A percentile compares a stretch with the other conserved stretches of the same genome.
These are phyloP conservation scores for Jatropha curcas DNA, from an alignment of 345 rosid genomes.

Conservation along the genomic window DNA sequence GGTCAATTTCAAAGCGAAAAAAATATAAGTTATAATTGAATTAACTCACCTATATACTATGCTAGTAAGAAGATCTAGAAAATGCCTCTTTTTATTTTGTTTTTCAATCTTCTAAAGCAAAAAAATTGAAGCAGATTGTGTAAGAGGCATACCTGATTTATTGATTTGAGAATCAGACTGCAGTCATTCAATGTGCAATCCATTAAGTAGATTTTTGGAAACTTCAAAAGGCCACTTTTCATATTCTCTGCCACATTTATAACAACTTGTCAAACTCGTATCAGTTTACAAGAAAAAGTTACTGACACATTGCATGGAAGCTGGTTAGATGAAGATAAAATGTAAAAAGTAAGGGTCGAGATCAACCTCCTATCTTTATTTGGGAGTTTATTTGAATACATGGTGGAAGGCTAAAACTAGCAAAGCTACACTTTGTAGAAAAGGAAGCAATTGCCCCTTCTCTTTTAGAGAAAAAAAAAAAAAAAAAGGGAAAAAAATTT, in stretches of 20 bases:
- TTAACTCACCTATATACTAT: no score
- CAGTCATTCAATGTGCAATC: conserved; percentile 95
- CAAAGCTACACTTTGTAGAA: no score
- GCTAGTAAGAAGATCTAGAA: no score
- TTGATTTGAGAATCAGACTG: conserved; percentile 62
- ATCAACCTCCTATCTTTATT: not conserved
- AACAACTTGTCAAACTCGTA: not conserved
- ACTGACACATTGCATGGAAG: not conserved
- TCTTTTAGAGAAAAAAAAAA: no score
- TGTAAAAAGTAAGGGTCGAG: not conserved
- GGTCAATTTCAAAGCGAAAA: not conserved
- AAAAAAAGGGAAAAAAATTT: no score
- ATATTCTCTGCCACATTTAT: conserved; percentile 41
- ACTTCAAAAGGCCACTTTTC: conserved; percentile 31
- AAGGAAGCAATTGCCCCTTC: no score
- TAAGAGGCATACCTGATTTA: conserved; percentile 52
- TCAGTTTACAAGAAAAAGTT: not conserved
- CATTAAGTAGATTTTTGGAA: conserved; percentile 73
- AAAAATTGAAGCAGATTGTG: conserved; percentile 14
- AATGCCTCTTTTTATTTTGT: no score
- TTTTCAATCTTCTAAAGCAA: no score
- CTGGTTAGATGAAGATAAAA: not conserved
- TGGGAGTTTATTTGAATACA: not conserved
- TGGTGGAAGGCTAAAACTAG: not conserved
- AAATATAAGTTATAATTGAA: no score